Base-by-base conservation (phyloP, 805 yeast species). In the Yamadazyma olivae region DNA sequence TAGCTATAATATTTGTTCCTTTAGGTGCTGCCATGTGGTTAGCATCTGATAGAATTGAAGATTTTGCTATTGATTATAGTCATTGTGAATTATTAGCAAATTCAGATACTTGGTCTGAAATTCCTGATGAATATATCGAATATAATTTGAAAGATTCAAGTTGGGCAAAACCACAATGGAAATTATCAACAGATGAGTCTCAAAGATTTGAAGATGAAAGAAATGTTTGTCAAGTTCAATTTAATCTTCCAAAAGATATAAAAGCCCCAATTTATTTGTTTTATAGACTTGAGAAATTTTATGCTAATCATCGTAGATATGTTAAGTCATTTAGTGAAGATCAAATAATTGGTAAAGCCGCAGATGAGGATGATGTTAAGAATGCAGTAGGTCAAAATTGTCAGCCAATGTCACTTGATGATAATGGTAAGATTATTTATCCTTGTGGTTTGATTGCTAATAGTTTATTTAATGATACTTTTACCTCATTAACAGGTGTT, bases 401-500 rank as follows among this genome's bases (percentile, higher is more conserved):
- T 45, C 52, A 65, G 46, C 74, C 74, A 10, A 58, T 68, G 39
- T 54, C 66, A 6, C 35, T 46, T 1, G 56, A 66, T 40, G 34
- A 51, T 2, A 43, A 63, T 18, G 81, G 81, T 12, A 75, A 61
- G 58, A 73, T 64, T 34, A 72, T 73, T 43, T 85, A 85, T 52
- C 95, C 95, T 10, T 85, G 95, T 60, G 95, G 95, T 1, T 65
- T 85, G 41, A 84, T 85, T 52, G 93, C 95, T 13, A 85, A 85
- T 56, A 75, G 90, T 7, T 48, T 83, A 48, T 85, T 84, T 61
- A 85, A 85, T 57, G 95, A 85, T 51, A 83, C 93, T 0, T 82
- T 43, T 36, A 32, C 49, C 8, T 56, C 69, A 3, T 54, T 68
- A 17, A 33, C 19, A 5, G 69, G 58, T 2, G 71, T 61, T 12